Conservation (phyloP, 805 yeast species). For the Saturnispora mendoncae region DNA sequence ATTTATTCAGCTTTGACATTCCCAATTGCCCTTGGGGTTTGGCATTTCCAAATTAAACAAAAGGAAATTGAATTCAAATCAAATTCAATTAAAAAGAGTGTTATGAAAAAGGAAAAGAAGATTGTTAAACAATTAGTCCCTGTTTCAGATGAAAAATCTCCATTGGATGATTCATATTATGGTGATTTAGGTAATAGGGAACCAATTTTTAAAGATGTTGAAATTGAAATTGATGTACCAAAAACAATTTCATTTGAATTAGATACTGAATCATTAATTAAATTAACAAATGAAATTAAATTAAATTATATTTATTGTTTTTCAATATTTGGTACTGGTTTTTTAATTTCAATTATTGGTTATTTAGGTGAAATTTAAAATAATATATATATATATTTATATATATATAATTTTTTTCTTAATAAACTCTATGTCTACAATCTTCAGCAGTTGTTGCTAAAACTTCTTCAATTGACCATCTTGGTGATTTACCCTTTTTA, state of each 20-base stretch:
- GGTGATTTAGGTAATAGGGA: slow-evolving; percentile 31
- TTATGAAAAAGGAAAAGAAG: slow-evolving; percentile 18
- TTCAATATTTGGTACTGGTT: slow-evolving; percentile 36
- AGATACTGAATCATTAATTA: slow-evolving; percentile 29
- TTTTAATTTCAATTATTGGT: slow-evolving; percentile 45
- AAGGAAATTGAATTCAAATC: slow-evolving; percentile 23
- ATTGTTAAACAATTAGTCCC: slow-evolving; percentile 18
- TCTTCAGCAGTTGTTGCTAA: slow-evolving; percentile 65
- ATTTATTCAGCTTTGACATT: slow-evolving; percentile 54
- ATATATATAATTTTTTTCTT: neutral
- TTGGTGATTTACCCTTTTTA: slow-evolving; percentile 46
- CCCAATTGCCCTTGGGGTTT: slow-evolving; percentile 32
- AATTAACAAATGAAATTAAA: slow-evolving; percentile 28
- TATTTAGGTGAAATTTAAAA: slow-evolving; percentile 40
- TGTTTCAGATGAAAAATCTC: slow-evolving; percentile 29
- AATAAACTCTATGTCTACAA: slow-evolving; percentile 28
- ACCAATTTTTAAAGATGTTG: slow-evolving; percentile 20
- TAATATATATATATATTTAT: neutral
- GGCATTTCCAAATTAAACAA: slow-evolving; percentile 21
- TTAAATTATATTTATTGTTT: slow-evolving; percentile 34
- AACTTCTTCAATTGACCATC: slow-evolving; percentile 75
- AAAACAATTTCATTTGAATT: slow-evolving; percentile 27
- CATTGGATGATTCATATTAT: slow-evolving; percentile 38
- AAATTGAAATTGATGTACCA: slow-evolving; percentile 31
- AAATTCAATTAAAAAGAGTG: slow-evolving; percentile 11